Evolutionary conservation across 2,329 filamentous ascomycete species (phyloP).

Genomic region (Nigrospora osmanthi): DNA sequence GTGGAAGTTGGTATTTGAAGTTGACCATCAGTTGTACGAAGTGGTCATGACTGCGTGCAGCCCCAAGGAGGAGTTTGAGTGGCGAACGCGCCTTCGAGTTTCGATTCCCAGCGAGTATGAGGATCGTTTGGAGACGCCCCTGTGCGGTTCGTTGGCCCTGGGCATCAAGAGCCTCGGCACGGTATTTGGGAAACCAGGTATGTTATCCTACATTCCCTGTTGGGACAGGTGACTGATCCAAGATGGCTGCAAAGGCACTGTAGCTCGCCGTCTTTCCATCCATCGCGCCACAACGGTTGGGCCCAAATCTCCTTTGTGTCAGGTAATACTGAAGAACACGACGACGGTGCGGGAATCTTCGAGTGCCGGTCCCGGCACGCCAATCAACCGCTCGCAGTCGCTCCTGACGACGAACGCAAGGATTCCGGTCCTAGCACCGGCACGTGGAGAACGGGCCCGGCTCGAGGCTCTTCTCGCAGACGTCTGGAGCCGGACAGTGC

Average conservation of each 20-base stretch:
- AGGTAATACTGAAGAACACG: slow-evolving; percentile 84
- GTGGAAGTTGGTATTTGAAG: slow-evolving; percentile 87
- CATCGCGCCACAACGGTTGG: slow-evolving; percentile 71
- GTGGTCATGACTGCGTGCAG: slow-evolving; percentile 83
- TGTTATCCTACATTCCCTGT: neutral
- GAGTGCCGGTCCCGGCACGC: slow-evolving; percentile 31
- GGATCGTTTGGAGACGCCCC: slow-evolving; percentile 33
- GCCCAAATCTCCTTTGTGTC: slow-evolving; percentile 57
- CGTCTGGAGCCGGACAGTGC: slow-evolving; percentile 73
- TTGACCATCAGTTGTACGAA: slow-evolving; percentile 70
- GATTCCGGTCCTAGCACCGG: slow-evolving; percentile 64
- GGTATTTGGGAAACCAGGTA: slow-evolving; percentile 66
- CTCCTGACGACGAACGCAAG: slow-evolving; percentile 59
- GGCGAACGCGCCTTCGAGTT: slow-evolving; percentile 61
- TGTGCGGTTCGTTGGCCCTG: slow-evolving; percentile 58
- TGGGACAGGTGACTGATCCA: slow-evolving; percentile 3
- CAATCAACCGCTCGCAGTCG: slow-evolving; percentile 73
- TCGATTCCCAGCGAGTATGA: slow-evolving; percentile 41
- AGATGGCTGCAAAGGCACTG: slow-evolving; percentile 35
- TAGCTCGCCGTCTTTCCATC: slow-evolving; percentile 66
- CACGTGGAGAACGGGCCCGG: slow-evolving; percentile 66
- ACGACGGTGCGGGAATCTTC: slow-evolving; percentile 54
- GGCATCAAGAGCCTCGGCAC: slow-evolving; percentile 68
- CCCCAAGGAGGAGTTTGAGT: slow-evolving; percentile 68
- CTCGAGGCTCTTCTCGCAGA: slow-evolving; percentile 69